Evolutionary conservation across 2,329 filamentous ascomycete genomes (phyloP).

Genomic region (Aspergillus arachidicola): DNA sequence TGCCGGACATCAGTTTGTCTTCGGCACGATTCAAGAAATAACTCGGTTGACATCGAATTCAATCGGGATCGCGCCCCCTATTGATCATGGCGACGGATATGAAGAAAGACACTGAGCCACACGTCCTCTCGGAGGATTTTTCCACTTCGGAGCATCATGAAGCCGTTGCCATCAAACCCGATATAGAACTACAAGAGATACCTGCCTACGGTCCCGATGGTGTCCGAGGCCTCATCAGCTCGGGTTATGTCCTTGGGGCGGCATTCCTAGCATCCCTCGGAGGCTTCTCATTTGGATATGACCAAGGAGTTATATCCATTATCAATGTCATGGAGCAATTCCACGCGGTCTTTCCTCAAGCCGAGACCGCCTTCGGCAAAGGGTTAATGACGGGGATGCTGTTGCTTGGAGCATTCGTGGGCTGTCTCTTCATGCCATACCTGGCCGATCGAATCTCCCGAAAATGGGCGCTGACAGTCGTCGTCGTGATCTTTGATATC

Average conservation of each 20-base stretch:
- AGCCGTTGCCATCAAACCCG: background rate
- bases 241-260: slow-evolving; percentile 45
- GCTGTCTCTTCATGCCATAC: slow-evolving; percentile 44
- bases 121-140: background rate
- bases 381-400: slow-evolving; percentile 53
- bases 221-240: slow-evolving; percentile 35
- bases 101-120: background rate
- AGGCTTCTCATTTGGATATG: slow-evolving; percentile 46
- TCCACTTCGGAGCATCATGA: background rate
- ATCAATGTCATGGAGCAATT: slow-evolving; percentile 53
- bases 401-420: slow-evolving; percentile 32
- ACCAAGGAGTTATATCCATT: slow-evolving; percentile 49
- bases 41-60: background rate
- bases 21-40: no score
- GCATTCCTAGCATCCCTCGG: slow-evolving; percentile 47
- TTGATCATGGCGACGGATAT: background rate
- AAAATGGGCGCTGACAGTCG: slow-evolving; percentile 42
- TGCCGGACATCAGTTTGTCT: background rate
- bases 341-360: slow-evolving; percentile 39
- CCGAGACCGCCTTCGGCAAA: slow-evolving; percentile 39
- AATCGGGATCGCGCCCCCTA: background rate
- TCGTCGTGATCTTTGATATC: slow-evolving; percentile 42
- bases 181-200: background rate
- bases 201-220: slow-evolving; percentile 32
- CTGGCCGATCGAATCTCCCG: slow-evolving; percentile 42